Evolutionary conservation across 805 yeast species (phyloP), one percentile per base, ranked within the genome.

Genomic region (Nadsonia fulvescens): DNA sequence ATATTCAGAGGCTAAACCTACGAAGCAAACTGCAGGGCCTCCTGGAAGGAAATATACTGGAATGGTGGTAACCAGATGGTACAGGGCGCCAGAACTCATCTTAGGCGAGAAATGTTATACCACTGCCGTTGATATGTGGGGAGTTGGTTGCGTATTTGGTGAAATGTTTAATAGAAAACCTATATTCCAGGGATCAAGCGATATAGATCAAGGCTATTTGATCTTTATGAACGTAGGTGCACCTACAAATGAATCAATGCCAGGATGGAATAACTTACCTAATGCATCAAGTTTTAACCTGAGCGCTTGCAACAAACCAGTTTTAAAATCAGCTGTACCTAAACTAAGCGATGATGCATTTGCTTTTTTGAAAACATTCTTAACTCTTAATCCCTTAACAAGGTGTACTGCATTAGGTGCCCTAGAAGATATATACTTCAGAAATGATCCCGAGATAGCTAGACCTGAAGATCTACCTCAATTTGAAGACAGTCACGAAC

Each of bases 111-210:
- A 75, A 38, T 57, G 63, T 32, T 86, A 86, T 47, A 82, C 95
- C 2, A 77, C 95, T 0, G 92, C 96, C 0, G 86, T 86, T 8
- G 99, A 89, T 50, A 64, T 89, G 53, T 89, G 99, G 99, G 95
- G 96, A 0, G 65, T 79, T 12, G 96, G 96, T 1, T 89, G 98
- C 52, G 86, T 89, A 0, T 72, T 89, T 44, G 98, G 81, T 0
- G 99, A 89, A 50, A 60, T 83, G 43, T 86, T 76, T 51, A 69
- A 67, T 16, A 64, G 68, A 34, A 68, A 64, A 37, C 98, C 98
- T 1, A 74, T 89, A 9, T 47, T 89, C 24, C 82, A 72, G 21
- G 99, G 98, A 0, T 56, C 63, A 22, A 64, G 89, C 1, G 98
- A 89, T 46, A 47, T 74, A 7, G 92, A 86, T 46, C 99, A 89